Evolutionary conservation across 306 rosid species (phyloP), one percentile per base, ranked within the genome.

Genomic region (Vigna unguiculata): DNA sequence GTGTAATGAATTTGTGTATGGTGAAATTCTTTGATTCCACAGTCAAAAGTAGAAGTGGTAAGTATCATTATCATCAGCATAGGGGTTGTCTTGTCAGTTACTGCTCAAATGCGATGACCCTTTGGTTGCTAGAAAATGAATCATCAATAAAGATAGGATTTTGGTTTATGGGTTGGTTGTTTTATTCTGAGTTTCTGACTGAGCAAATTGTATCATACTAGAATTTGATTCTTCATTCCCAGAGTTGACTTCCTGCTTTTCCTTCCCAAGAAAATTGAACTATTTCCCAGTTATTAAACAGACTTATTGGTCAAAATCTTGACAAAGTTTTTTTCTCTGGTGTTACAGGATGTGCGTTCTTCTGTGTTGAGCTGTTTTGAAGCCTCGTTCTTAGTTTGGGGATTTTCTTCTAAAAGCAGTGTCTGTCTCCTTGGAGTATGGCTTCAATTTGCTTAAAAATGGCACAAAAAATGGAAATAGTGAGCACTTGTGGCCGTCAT

Each of bases 1-100:
- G 74, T 82, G 80, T 72, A 57, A 80, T 65, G 96, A 89, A 41
- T 77, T 73, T 83, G 86, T 88, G 63, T 60, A 51, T 52, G 75
- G 60, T 57, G 84, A 57, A 64, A 61, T 68, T 81, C 65, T 79
- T 77, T 79, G 83, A 25, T 41, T 58, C 2, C 15, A 10, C 51
- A 15, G 65, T 85, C 82, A 82, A 40, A 38, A 17, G 9, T 45
- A 20, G 55, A 38, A 66, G 74, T 59, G 86, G 82, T 82, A 71
- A 75, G 88, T 30, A 78, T 25, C 48, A 45, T n/a, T n/a, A n/a
- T 25, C 41, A 36, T 59, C 66, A 48, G 4, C 55, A n/a, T 52
- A 28, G 7, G 48, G 28, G 49, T 41, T 68, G 59, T 61, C n/a
- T 84, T 70, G 14, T 69, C 21, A 17, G 45, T 58, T 60, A 25